Evolutionary conservation across 2,329 filamentous ascomycete species (phyloP), one percentile per base, ranked within the genome.

Genomic region (Teratosphaeriaceae sp.): DNA sequence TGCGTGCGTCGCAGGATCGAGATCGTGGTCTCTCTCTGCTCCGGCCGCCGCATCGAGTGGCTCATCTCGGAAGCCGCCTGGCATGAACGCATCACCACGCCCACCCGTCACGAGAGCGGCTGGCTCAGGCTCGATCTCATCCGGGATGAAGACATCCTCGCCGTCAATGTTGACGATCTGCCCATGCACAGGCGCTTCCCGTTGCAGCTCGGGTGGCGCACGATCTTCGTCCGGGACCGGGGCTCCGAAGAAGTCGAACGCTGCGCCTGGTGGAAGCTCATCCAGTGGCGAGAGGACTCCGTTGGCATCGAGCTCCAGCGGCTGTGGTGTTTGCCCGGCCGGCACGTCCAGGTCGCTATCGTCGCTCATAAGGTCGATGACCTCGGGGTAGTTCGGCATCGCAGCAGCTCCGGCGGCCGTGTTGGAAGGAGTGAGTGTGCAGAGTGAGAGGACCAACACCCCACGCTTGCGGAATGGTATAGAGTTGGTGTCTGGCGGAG

Each of bases 61-160:
- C 6, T 29, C 13, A 18, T 38, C 21, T 22, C 15, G 11, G 5
- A 30, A 12, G 8, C 20, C 34, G 11, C 15, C 24, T 3, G 43
- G 39, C 16, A 23, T n/a, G 1, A 18, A 18, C n/a, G 35, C 23
- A 27, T 43, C 41, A 30, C 26, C 19, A 7, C 30, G n/a, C 13
- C 43, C 19, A 12, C 15, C 42, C 9, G 20, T 19, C 4, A 16
- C 18, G 13, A 20, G 36, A 9, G 24, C 18, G 18, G 22, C 35
- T 26, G 33, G 27, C 12, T 38, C 27, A 9, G 36, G 30, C 5
- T 30, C 30, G 30, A 29, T 46, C 21, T 50, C 49, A 30, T 59
- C 51, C 15, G 55, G 54, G 27, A 58, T 55, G 47, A 54, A 58
- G 38, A 58, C 44, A 5, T 49, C 40, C 34, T 53, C 50, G 36